These are phyloP conservation scores for Baudoinia panamericana DNA, from an alignment of 495 filamentous ascomycete genomes.

Conservation along the genomic window DNA sequence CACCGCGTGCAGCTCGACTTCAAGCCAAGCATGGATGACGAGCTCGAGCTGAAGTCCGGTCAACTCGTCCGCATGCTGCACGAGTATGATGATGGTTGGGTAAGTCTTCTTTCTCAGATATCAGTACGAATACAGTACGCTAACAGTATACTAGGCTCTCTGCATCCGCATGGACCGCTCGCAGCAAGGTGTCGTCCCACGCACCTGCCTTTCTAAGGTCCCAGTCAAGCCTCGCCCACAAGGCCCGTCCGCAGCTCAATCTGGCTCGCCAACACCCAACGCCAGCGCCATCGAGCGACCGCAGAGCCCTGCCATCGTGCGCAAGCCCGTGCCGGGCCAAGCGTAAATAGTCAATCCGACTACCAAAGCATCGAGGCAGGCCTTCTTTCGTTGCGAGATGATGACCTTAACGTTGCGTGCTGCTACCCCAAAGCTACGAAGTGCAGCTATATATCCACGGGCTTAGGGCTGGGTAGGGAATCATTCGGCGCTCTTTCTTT, in stretches of 20 bases:
- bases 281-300: slow-evolving; percentile 24
- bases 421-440: too few species aligned
- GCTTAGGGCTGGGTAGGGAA: too few species aligned
- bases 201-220: slow-evolving; percentile 82
- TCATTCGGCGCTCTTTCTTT: too few species aligned
- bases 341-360: slow-evolving; percentile 10
- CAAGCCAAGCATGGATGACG: slow-evolving; percentile 81
- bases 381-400: too few species aligned
- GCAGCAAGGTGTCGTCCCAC: slow-evolving; percentile 81
- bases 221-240: slow-evolving; percentile 74
- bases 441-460: too few species aligned
- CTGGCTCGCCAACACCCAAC: slow-evolving; percentile 38
- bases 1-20: slow-evolving; percentile 95
- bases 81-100: slow-evolving; percentile 98
- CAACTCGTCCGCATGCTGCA: slow-evolving; percentile 78
- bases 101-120: slow-evolving; percentile 36
- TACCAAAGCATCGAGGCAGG: not conserved
- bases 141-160: slow-evolving; percentile 54
- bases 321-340: slow-evolving; percentile 32
- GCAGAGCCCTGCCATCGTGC: slow-evolving; percentile 14
- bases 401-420: too few species aligned
- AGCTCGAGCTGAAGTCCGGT: slow-evolving; percentile 65
- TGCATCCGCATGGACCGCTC: slow-evolving; percentile 84
- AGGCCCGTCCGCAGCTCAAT: too few species aligned
- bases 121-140: slow-evolving; percentile 10